These are phyloP conservation scores for Aethionema arabicum DNA, from an alignment of 345 rosid genomes.

Conservation along the genomic window DNA sequence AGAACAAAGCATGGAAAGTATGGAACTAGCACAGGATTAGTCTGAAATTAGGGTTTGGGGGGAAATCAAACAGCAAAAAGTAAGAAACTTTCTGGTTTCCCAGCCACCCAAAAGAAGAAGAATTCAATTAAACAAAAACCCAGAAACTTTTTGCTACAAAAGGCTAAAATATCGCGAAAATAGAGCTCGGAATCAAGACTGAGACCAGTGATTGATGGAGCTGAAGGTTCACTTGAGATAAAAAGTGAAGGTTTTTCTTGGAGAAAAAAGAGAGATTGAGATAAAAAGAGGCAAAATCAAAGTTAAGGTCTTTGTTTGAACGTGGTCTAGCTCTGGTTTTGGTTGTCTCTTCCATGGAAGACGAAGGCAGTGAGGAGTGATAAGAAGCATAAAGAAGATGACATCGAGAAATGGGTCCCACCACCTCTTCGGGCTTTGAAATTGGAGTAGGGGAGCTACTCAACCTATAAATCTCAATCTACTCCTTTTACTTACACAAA, in stretches of 20 bases:
- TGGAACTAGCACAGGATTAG: neutral
- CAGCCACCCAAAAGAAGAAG: slow-evolving; percentile 13
- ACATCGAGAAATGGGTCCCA: slow-evolving; percentile 28
- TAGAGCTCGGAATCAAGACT: neutral
- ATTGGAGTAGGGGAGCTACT: slow-evolving; percentile 28
- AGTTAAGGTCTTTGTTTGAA: no score
- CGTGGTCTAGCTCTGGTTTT: neutral
- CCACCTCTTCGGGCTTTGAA: neutral
- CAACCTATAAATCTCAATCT: slow-evolving; percentile 8
- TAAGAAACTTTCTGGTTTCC: neutral
- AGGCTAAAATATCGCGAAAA: neutral
- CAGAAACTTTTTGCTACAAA: neutral
- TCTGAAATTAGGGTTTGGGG: slow-evolving; percentile 25
- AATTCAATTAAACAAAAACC: slow-evolving; percentile 18
- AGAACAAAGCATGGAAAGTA: slow-evolving; percentile 6
- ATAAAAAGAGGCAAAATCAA: neutral
- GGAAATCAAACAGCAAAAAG: slow-evolving; percentile 1
- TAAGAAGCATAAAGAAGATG: slow-evolving; percentile 18
- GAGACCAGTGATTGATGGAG: slow-evolving; percentile 8
- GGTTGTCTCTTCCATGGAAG: slow-evolving; percentile 14
- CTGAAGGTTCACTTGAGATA: neutral
- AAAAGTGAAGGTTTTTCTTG: neutral
- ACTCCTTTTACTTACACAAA: slow-evolving; percentile 8
- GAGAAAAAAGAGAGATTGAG: slow-evolving; percentile 4
- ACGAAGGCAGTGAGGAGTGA: slow-evolving; percentile 7